These are phyloP conservation scores for Primulina tabacum DNA, from an alignment of 257 asterid species.

Conservation along the genomic window DNA sequence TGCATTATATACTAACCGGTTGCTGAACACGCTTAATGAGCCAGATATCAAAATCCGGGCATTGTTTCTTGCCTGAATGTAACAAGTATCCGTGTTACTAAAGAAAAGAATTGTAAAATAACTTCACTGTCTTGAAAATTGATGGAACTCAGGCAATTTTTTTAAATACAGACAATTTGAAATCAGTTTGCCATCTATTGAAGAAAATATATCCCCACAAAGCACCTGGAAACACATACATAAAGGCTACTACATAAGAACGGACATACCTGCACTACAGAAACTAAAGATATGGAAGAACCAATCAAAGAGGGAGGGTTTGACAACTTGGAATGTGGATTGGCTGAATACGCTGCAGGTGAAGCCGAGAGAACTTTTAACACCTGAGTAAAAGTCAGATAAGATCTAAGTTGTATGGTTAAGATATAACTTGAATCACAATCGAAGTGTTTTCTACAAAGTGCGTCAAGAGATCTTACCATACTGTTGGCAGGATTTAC, in stretches of 20 bases:
- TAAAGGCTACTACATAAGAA: not conserved
- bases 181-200: conserved; percentile 13
- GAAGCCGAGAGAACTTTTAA: conserved; percentile 80
- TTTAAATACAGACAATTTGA: not conserved
- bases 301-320: conserved; percentile 74
- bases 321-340: conserved; percentile 63
- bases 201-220: conserved; percentile 7
- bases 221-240: conserved; percentile 13
- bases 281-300: conserved; percentile 71
- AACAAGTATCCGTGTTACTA: not conserved
- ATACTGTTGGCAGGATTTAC: conserved; percentile 68
- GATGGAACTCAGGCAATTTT: not conserved
- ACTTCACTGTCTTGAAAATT: not conserved
- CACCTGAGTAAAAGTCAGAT: conserved; percentile 30
- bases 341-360: conserved; percentile 78
- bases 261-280: conserved; percentile 66
- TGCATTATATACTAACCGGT: conserved; percentile 40
- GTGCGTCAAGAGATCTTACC: conserved; percentile 41
- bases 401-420: not conserved
- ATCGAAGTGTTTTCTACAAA: not conserved
- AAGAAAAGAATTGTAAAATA: not conserved
- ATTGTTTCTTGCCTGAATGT: conserved; percentile 62
- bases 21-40: conserved; percentile 61
- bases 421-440: not conserved
- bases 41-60: conserved; percentile 66